These are phyloP conservation scores for Gossypium lobatum DNA, from an alignment of 441 rosid species.

Conservation along the genomic window DNA sequence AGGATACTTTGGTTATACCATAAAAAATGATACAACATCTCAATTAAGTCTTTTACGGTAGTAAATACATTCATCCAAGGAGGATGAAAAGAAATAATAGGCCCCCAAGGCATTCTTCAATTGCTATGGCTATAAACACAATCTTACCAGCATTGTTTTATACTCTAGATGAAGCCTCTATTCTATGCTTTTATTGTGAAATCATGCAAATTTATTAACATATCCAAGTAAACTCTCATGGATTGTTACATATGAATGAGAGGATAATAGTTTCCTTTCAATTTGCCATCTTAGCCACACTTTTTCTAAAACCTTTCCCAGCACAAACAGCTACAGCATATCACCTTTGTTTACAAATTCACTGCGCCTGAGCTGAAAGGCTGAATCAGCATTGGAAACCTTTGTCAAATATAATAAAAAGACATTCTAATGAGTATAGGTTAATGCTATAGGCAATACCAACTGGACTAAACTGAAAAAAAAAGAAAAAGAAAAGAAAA, in stretches of 20 bases:
- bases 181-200: neutral
- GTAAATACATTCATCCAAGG: neutral
- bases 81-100: neutral
- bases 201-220: neutral
- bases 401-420: neutral
- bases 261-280: neutral
- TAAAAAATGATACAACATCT: neutral
- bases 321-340: neutral
- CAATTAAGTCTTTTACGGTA: neutral
- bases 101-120: neutral
- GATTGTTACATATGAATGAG: neutral
- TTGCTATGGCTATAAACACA: neutral
- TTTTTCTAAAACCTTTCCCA: neutral
- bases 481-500: no score
- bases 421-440: neutral
- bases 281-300: neutral
- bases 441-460: neutral
- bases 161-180: neutral
- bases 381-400: conserved; percentile 2
- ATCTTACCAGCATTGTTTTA: neutral
- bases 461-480: neutral
- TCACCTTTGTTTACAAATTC: neutral
- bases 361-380: neutral
- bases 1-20: no score
- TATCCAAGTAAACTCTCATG: neutral